A percentile compares a stretch with the other conserved stretches of the same genome.
Evolutionary conservation across 352 stramenopile species (phyloP).

Genomic region (Phytophthora cactorum): DNA sequence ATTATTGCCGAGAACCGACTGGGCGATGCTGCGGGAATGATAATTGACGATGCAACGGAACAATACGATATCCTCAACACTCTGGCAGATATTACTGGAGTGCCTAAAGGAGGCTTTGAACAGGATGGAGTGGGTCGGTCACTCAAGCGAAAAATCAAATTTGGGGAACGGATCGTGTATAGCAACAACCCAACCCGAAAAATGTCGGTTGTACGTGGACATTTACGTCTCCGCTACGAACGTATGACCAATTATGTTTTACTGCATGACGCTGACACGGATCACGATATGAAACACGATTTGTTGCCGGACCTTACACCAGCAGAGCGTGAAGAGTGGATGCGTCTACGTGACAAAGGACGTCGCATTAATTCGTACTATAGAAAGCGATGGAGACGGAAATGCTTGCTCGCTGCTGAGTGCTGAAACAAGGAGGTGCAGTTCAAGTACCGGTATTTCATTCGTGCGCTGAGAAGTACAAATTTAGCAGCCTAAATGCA

Average conservation of each 20-base stretch:
- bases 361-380: slow-evolving; percentile 55
- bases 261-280: slow-evolving; percentile 39
- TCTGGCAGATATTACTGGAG: slow-evolving; percentile 40
- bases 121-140: slow-evolving; percentile 46
- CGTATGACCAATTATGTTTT: slow-evolving; percentile 29
- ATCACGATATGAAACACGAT: slow-evolving; percentile 46
- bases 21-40: slow-evolving; percentile 26
- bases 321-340: slow-evolving; percentile 23
- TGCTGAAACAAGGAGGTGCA: slow-evolving; percentile 13
- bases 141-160: slow-evolving; percentile 46
- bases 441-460: not conserved
- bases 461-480: not conserved
- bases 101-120: slow-evolving; percentile 35
- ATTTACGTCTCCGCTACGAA: slow-evolving; percentile 48
- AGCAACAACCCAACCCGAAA: slow-evolving; percentile 61
- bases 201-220: slow-evolving; percentile 44
- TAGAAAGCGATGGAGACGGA: slow-evolving; percentile 27
- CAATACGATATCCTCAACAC: slow-evolving; percentile 54
- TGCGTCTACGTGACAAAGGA: slow-evolving; percentile 26
- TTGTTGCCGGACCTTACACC: slow-evolving; percentile 29
- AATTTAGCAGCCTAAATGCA: too few relatives aligned
- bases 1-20: slow-evolving; percentile 45
- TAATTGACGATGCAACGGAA: slow-evolving; percentile 39
- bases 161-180: slow-evolving; percentile 34
- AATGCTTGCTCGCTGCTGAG: slow-evolving; percentile 38